phyloP scores from a whole-genome alignment of 306 rosid species.

The Casuarina glauca region DNA sequence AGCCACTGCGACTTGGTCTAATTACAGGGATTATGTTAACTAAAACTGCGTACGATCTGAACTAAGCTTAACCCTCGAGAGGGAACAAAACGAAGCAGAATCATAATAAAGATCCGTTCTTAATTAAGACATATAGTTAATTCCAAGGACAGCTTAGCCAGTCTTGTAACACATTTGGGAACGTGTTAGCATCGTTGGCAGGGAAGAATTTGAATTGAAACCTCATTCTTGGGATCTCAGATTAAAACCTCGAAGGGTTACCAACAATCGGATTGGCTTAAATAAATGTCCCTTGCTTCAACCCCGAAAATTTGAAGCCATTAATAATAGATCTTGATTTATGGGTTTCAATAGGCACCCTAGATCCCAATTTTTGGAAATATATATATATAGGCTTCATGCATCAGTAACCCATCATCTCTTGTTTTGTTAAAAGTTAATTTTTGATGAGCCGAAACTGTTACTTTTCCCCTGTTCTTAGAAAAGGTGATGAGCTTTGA shows the following conservation, averaged over 20 bases:
- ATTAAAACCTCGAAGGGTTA: neutral
- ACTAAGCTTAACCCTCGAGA: neutral
- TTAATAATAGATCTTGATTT: too few relatives aligned
- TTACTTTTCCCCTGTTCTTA: neutral
- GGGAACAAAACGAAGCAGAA: neutral
- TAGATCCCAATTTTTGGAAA: too few relatives aligned
- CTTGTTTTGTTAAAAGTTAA: neutral
- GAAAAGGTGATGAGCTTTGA: neutral
- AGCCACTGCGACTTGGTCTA: neutral
- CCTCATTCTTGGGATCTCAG: slow-evolving; percentile 6
- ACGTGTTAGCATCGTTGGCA: neutral
- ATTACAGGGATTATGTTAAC: neutral
- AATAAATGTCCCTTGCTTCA: too few relatives aligned
- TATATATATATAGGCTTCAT: too few relatives aligned
- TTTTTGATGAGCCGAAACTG: neutral
- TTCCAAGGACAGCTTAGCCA: neutral
- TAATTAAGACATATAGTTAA: neutral
- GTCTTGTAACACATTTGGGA: neutral
- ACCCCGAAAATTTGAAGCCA: too few relatives aligned
- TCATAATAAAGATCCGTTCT: neutral
- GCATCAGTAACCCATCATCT: neutral
- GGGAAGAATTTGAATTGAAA: neutral
- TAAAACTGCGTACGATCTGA: neutral
- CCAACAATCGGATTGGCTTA: too few relatives aligned
- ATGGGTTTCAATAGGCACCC: too few relatives aligned